These are phyloP conservation scores for Hansfordia pulvinata DNA, from an alignment of 2,329 filamentous ascomycete species.

Conservation along the genomic window DNA sequence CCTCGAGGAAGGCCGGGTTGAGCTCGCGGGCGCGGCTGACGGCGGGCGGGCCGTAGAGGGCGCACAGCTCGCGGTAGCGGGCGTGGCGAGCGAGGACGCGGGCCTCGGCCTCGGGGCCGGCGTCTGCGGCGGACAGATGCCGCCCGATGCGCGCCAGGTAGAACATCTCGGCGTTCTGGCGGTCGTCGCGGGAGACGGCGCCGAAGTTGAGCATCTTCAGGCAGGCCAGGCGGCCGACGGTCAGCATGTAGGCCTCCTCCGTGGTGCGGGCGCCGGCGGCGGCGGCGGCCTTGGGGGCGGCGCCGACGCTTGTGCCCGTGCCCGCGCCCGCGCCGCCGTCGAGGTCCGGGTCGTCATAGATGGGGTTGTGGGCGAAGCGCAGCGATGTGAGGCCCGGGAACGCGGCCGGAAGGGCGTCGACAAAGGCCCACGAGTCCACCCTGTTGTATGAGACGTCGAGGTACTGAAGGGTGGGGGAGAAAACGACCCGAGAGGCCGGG, in stretches of 20 bases:
- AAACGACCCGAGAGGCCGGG: conserved; percentile 25
- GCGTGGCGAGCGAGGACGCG: conserved; percentile 51
- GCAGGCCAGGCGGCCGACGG: conserved; percentile 57
- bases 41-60: conserved; percentile 58
- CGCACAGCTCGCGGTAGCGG: conserved; percentile 61
- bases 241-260: conserved; percentile 83
- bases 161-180: conserved; percentile 82
- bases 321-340: conserved; percentile 13
- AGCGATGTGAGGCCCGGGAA: conserved; percentile 67
- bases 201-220: conserved; percentile 64
- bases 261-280: conserved; percentile 29
- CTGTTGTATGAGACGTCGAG: conserved; percentile 64
- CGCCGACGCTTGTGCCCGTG: no score
- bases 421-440: conserved; percentile 56
- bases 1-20: conserved; percentile 72
- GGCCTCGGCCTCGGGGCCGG: conserved; percentile 37
- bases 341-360: conserved; percentile 46
- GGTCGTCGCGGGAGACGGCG: conserved; percentile 56
- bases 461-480: conserved; percentile 42
- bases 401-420: conserved; percentile 50
- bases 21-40: conserved; percentile 42
- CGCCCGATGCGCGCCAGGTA: conserved; percentile 76
- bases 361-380: conserved; percentile 73
- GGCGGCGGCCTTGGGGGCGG: no score
- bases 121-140: conserved; percentile 43